Base-by-base conservation (phyloP, 2,329 filamentous ascomycete species). In the Dactylella cylindrospora region DNA sequence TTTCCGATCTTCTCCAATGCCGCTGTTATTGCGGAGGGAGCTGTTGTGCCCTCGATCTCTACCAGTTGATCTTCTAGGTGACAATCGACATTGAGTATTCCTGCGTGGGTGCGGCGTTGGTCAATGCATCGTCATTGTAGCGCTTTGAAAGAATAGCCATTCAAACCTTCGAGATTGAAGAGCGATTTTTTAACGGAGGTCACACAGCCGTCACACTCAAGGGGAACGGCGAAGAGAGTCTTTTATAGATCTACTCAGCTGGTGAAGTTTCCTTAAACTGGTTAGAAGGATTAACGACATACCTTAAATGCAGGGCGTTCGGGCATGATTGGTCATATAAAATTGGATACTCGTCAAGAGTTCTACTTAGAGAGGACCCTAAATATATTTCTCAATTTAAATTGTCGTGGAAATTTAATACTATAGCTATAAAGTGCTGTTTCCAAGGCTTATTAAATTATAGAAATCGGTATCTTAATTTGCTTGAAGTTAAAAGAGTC, bases 181-280 rank as follows among this genome's bases (percentile, higher is more conserved):
- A 97, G 76, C 40, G 88, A 84, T 66, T 81, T 80, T 70, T 89
- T 89, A 72, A 98, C 84, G 70, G 89, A 84, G 73, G 90, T 85
- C 73, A 95, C 83, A 76, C 93, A 97, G 71, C 80, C 78, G 69
- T 95, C 85, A 76, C 93, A 97, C 75, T 84, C 89, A 78, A 97
- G 84, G 51, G 90, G 90, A 68, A 97, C 93, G 66, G 91, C 90
- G 74, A 97, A 97, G 66, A 91, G 85, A 64, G 91, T 95, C 86
- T 97, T 47, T 40, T 13, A 12, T 40, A 38, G 19, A 39, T 15
- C 13, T 40, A n/a, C 23, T 13, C 15, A 38, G 8, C 10, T 4
- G n/a, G n/a, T 15, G 31, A 33, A 33, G 17, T 33, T 33, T 33
- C 31, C 31, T 33, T 15, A 3, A 12, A 33, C 17, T 12, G 28